Conservation (phyloP, 2,329 filamentous ascomycete genomes). For the Xylaria hypoxylon region DNA sequence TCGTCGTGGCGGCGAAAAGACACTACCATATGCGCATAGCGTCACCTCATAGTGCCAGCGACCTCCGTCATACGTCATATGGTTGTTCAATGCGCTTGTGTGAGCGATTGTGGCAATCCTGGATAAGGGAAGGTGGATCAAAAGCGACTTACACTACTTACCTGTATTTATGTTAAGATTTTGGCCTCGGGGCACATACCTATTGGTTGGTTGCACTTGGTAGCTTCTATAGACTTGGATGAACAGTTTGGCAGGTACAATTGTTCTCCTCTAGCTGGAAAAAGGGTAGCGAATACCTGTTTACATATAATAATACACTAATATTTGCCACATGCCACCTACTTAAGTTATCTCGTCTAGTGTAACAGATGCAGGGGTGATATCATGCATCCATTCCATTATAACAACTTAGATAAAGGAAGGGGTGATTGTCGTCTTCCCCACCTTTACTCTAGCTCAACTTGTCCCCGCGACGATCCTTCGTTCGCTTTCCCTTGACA, state of each 20-base stretch:
- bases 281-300: background rate
- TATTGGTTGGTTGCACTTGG: constrained; percentile 8
- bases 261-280: constrained; percentile 9
- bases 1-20: constrained; percentile 18
- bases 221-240: constrained; percentile 11
- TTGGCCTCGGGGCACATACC: background rate
- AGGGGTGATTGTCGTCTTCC: constrained; percentile 22
- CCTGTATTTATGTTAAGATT: background rate
- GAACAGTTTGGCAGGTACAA: constrained; percentile 26
- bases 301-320: constrained; percentile 5
- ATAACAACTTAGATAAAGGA: constrained; percentile 10
- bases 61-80: background rate
- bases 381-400: constrained; percentile 18
- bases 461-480: constrained; percentile 19
- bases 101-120: background rate
- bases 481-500: background rate
- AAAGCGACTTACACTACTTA: background rate
- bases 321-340: constrained; percentile 19
- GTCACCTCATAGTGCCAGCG: background rate
- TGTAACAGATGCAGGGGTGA: constrained; percentile 26
- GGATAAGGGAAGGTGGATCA: background rate
- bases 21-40: background rate
- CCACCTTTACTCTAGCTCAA: constrained; percentile 14
- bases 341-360: background rate
- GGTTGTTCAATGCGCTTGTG: background rate